phyloP scores from a whole-genome alignment of 371 early-diverging fungal genomes.

The Haplosporangium sp. region DNA sequence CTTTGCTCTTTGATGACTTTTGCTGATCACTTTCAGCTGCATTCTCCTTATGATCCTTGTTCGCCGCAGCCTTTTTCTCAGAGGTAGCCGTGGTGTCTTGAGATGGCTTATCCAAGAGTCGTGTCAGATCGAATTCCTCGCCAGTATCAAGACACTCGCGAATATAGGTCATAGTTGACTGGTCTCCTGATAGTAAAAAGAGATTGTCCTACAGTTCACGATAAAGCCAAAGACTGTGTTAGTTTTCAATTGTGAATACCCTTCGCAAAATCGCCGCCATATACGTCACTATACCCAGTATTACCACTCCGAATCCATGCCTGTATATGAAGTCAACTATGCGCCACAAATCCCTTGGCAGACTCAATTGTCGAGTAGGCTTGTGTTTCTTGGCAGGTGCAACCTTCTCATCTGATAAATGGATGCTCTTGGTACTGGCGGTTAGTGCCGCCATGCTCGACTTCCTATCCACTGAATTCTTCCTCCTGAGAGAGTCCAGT shows the following conservation, averaged over 20 bases:
- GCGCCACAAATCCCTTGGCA: constrained; percentile 86
- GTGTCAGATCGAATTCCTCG: constrained; percentile 71
- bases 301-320: constrained; percentile 69
- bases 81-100: constrained; percentile 2
- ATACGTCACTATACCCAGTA: too few species aligned
- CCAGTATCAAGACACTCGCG: constrained; percentile 88
- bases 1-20: not conserved
- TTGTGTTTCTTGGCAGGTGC: constrained; percentile 33
- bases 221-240: not conserved
- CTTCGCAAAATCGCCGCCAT: not conserved
- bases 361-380: constrained; percentile 63
- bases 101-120: constrained; percentile 56
- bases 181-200: constrained; percentile 78
- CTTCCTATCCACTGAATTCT: constrained; percentile 2
- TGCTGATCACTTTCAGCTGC: not conserved
- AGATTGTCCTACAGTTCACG: constrained; percentile 62
- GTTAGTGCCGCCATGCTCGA: constrained; percentile 1
- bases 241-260: not conserved
- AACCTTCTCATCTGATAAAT: constrained; percentile 1
- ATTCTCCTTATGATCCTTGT: not conserved
- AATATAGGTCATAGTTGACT: constrained; percentile 71
- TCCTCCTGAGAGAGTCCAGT: constrained; percentile 17
- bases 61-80: not conserved
- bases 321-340: constrained; percentile 83
- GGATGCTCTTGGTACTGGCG: not conserved